Conservation (phyloP, 768 basidiomycete genomes). For the Tremella mesenterica region DNA sequence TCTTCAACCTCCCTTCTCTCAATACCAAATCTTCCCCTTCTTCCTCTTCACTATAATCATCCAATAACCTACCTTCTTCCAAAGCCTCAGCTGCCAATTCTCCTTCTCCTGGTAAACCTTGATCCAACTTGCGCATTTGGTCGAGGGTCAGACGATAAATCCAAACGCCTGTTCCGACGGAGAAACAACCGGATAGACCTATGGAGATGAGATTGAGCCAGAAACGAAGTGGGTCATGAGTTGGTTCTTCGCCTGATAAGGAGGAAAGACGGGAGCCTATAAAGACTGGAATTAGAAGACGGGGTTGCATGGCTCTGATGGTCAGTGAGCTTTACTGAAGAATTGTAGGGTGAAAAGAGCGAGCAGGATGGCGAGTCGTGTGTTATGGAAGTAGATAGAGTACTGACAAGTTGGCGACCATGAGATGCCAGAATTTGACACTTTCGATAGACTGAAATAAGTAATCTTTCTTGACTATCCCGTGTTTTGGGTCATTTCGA, state of each 20-base stretch:
- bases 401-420: slow-evolving; percentile 40
- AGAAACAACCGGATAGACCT: slow-evolving; percentile 21
- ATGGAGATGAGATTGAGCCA: slow-evolving; percentile 43
- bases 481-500: neutral
- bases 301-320: slow-evolving; percentile 31
- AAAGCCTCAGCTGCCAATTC: slow-evolving; percentile 36
- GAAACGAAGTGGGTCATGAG: slow-evolving; percentile 29
- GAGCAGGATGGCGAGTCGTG: neutral
- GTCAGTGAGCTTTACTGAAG: neutral
- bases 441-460: slow-evolving; percentile 38
- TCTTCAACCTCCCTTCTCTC: slow-evolving; percentile 9
- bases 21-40: too few species aligned
- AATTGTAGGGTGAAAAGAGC: neutral
- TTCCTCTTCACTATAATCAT: slow-evolving; percentile 21
- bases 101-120: slow-evolving; percentile 14
- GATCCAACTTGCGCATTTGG: slow-evolving; percentile 37
- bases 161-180: slow-evolving; percentile 29
- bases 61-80: slow-evolving; percentile 35
- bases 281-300: slow-evolving; percentile 41
- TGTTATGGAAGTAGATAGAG: too few species aligned
- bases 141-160: slow-evolving; percentile 40
- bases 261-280: slow-evolving; percentile 44
- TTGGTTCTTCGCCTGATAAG: slow-evolving; percentile 21
- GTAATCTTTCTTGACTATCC: neutral
- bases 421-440: slow-evolving; percentile 38